phyloP scores from a whole-genome alignment of 176 grass and related monocot species.

The Hordeum marinum region DNA sequence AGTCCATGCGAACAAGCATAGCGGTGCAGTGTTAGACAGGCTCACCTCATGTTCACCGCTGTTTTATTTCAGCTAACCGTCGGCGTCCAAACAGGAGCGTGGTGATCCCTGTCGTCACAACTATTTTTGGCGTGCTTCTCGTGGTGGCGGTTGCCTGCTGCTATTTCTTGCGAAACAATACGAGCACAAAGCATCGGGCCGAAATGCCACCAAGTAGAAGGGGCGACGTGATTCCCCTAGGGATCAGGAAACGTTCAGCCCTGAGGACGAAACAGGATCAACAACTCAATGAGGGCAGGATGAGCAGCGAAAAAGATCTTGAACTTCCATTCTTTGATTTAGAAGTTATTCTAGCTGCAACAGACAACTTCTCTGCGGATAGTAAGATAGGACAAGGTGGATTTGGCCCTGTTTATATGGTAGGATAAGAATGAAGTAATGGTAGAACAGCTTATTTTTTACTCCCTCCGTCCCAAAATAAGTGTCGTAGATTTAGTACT shows the following conservation, averaged over 20 bases:
- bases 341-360: slow-evolving; percentile 4
- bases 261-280: background rate
- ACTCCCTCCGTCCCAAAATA: too few species aligned
- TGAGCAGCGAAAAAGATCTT: slow-evolving; percentile 1
- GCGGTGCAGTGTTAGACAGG: background rate
- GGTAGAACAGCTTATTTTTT: too few species aligned
- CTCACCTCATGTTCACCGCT: background rate
- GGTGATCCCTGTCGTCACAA: background rate
- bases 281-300: background rate
- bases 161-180: slow-evolving; percentile 14
- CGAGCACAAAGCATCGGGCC: background rate
- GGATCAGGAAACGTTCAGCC: background rate
- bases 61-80: background rate
- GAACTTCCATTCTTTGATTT: slow-evolving; percentile 40
- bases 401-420: slow-evolving; percentile 57
- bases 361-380: slow-evolving; percentile 12
- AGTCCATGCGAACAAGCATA: background rate
- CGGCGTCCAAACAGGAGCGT: background rate
- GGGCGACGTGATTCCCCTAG: background rate
- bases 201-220: background rate
- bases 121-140: slow-evolving; percentile 9
- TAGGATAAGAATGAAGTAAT: background rate
- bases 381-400: slow-evolving; percentile 49
- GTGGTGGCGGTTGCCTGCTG: background rate
- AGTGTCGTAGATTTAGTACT: too few species aligned